Evolutionary conservation across 2,329 filamentous ascomycete species (phyloP), one percentile per base, ranked within the genome.

Genomic region (Botrytis paeoniae): DNA sequence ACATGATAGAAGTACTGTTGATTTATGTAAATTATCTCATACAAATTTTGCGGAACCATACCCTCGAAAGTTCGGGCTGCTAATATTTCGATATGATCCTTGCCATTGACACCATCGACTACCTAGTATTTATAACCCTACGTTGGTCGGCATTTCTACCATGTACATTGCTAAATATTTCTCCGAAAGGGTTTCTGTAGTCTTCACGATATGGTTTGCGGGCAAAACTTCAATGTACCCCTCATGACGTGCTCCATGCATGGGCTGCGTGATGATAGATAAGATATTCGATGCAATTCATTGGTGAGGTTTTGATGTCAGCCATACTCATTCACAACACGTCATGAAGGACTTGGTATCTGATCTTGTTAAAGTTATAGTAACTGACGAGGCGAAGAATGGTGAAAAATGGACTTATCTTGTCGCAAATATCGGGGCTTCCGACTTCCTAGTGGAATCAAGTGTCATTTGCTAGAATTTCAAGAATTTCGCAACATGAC

Each of bases 81-180:
- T 37, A 16, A 32, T 22, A 68, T 73, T 62, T 57, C 72, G 72
- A 59, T 71, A 73, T 73, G 32, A 71, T 64, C 72, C 72, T 63
- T 71, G 72, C 60, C 39, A 29, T 59, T 73, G 72, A 73, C 68
- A 71, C 68, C 72, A 73, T 73, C 66, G 57, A 37, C n/a, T 45
- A 32, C 66, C n/a, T 18, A 57, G n/a, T 29, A 57, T 29, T 32
- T 8, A 57, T 9, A 29, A 18, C 45, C 39, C 22, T 37, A 57
- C 37, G 65, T 29, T 69, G 48, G 18, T 10, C n/a, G 35, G 39
- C 29, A 57, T 29, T 61, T 51, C 20, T 60, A 29, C 29, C 64
- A 43, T 71, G 29, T 45, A 69, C 8, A 43, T 25, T 69, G 9
- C 3, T 41, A 32, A 41, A 14, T 1, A 18, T 69, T n/a, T 32